Conservation (phyloP, 1,139 yeast genomes). For the Hemisphaericaspora xylofermentans region DNA sequence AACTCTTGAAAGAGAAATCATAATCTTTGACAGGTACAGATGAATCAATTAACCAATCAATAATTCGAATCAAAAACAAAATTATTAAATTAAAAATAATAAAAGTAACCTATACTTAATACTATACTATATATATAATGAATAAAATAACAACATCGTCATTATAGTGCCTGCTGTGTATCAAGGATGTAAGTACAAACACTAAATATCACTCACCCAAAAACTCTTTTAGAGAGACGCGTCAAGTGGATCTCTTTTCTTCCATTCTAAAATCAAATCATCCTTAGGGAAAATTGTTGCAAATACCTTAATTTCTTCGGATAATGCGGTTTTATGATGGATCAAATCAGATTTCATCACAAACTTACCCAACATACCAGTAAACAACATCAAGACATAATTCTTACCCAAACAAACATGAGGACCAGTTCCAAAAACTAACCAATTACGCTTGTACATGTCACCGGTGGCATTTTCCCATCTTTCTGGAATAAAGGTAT, state of each 20-base stretch:
- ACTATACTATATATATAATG: too few species aligned
- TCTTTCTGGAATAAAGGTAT: slow-evolving; percentile 91
- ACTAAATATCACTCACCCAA: too few species aligned
- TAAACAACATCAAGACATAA: slow-evolving; percentile 86
- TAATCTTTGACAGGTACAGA: too few species aligned
- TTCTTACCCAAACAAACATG: slow-evolving; percentile 95
- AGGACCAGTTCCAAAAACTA: slow-evolving; percentile 95
- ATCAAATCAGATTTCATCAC: slow-evolving; percentile 74
- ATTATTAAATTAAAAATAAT: too few species aligned
- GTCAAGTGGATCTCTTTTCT: slow-evolving; percentile 52
- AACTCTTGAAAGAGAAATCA: too few species aligned
- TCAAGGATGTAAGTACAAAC: too few species aligned
- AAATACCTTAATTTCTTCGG: slow-evolving; percentile 91
- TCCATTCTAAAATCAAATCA: slow-evolving; percentile 79
- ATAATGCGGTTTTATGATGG: slow-evolving; percentile 77
- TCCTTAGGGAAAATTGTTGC: slow-evolving; percentile 98
- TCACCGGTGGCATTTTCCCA: slow-evolving; percentile 58
- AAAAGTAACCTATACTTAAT: too few species aligned
- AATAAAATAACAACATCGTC: too few species aligned
- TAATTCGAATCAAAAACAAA: too few species aligned
- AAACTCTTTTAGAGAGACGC: too few species aligned
- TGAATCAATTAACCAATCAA: too few species aligned
- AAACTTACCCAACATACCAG: slow-evolving; percentile 88
- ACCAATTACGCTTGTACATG: slow-evolving; percentile 83
- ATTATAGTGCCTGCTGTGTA: too few species aligned